These are phyloP conservation scores for Backusella parvicylindrica DNA, from an alignment of 192 early-diverging fungal species.

Conservation along the genomic window DNA sequence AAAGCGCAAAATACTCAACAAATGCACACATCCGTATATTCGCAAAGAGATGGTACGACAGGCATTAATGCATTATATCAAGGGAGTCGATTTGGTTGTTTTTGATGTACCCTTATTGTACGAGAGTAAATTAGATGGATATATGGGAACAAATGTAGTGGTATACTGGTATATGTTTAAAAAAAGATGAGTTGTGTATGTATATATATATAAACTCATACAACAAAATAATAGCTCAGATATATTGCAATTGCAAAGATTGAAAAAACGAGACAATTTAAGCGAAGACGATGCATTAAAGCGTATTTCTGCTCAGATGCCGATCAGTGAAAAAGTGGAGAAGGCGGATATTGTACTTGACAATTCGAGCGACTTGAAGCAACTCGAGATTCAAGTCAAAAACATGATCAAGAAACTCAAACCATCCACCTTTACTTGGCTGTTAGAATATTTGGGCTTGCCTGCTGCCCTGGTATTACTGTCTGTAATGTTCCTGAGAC, in stretches of 20 bases:
- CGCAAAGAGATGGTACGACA: slow-evolving; percentile 74
- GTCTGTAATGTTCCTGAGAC: too few species aligned
- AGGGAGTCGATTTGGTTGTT: slow-evolving; percentile 65
- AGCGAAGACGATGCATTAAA: slow-evolving; percentile 59
- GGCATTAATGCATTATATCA: slow-evolving; percentile 66
- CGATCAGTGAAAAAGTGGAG: slow-evolving; percentile 70
- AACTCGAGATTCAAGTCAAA: slow-evolving; percentile 41
- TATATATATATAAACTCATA: neutral
- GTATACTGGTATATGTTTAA: slow-evolving; percentile 64
- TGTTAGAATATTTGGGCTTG: slow-evolving; percentile 26
- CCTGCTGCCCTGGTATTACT: slow-evolving; percentile 17
- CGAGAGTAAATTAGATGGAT: slow-evolving; percentile 75
- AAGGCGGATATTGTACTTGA: slow-evolving; percentile 83
- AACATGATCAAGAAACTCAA: slow-evolving; percentile 19
- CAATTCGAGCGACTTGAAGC: slow-evolving; percentile 66
- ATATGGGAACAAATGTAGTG: slow-evolving; percentile 71
- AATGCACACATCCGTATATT: slow-evolving; percentile 85
- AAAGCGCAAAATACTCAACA: slow-evolving; percentile 74
- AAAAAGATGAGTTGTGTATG: neutral
- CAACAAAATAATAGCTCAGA: slow-evolving; percentile 52
- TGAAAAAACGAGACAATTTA: slow-evolving; percentile 71
- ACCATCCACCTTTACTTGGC: slow-evolving; percentile 26
- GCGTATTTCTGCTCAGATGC: slow-evolving; percentile 81
- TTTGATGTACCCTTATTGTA: slow-evolving; percentile 94
- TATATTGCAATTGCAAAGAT: slow-evolving; percentile 67